Evolutionary conservation across 345 rosid genomes (phyloP).

Genomic region (Melaleuca quinquenervia): DNA sequence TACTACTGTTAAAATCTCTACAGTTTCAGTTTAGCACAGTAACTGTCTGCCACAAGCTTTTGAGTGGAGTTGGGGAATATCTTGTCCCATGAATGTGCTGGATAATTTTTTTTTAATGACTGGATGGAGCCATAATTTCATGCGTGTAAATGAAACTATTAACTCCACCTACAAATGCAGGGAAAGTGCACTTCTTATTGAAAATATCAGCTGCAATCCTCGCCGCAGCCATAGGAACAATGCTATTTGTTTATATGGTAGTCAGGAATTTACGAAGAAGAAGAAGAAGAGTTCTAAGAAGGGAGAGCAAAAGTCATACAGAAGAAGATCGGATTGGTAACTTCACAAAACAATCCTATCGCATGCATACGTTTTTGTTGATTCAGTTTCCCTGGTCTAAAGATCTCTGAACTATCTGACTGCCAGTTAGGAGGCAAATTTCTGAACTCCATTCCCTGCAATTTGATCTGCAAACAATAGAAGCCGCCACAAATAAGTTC

Average conservation of each 20-base stretch:
- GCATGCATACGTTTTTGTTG: neutral
- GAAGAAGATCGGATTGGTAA: neutral
- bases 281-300: neutral
- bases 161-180: neutral
- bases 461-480: neutral
- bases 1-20: neutral
- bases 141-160: neutral
- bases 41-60: neutral
- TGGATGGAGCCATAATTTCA: neutral
- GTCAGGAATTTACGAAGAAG: neutral
- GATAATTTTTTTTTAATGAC: neutral
- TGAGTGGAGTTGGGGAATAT: neutral
- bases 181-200: neutral
- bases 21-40: neutral
- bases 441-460: neutral
- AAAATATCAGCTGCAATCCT: neutral
- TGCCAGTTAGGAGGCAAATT: neutral
- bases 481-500: slow-evolving; percentile 19
- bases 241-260: neutral
- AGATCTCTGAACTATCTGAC: neutral
- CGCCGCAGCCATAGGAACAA: neutral
- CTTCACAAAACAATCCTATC: neutral
- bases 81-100: neutral
- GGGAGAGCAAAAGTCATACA: neutral
- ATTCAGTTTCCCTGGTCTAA: neutral